phyloP scores from a whole-genome alignment of 106 monocot genomes.

The Dioscorea zingiberensis region DNA sequence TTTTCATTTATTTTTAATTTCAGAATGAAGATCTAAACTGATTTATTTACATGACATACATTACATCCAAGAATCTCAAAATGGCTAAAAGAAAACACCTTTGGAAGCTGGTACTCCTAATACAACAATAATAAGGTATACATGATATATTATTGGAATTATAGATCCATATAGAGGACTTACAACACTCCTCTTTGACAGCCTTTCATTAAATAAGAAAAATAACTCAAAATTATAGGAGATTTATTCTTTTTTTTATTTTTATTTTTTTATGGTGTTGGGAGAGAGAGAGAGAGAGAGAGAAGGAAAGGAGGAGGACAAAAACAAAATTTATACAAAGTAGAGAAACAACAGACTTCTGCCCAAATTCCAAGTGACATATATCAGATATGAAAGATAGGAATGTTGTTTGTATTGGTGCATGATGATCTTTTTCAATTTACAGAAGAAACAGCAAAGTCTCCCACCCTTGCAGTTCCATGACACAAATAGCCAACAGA shows the following conservation, averaged over 20 bases:
- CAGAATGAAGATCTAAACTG: no score
- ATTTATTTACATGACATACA: no score
- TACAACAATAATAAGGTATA: no score
- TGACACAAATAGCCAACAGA: constrained; percentile 36
- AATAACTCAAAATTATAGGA: no score
- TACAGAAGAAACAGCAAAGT: constrained; percentile 39
- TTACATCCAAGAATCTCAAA: no score
- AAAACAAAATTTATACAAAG: not conserved
- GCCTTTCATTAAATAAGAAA: no score
- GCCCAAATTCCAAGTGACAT: not conserved
- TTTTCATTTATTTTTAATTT: no score
- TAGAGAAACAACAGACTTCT: not conserved
- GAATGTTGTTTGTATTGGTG: constrained; percentile 77
- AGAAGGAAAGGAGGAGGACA: not conserved
- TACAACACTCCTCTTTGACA: no score
- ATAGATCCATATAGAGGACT: no score
- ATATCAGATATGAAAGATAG: constrained; percentile 13
- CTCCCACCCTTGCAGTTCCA: constrained; percentile 27
- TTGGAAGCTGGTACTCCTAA: not conserved
- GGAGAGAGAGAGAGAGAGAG: not conserved
- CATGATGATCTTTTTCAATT: constrained; percentile 14
- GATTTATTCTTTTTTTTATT: no score
- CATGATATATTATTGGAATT: no score
- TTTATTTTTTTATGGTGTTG: not conserved
- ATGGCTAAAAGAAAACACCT: not conserved